Evolutionary conservation across 352 stramenopile genomes (phyloP).

Genomic region (Pythium monospermum): DNA sequence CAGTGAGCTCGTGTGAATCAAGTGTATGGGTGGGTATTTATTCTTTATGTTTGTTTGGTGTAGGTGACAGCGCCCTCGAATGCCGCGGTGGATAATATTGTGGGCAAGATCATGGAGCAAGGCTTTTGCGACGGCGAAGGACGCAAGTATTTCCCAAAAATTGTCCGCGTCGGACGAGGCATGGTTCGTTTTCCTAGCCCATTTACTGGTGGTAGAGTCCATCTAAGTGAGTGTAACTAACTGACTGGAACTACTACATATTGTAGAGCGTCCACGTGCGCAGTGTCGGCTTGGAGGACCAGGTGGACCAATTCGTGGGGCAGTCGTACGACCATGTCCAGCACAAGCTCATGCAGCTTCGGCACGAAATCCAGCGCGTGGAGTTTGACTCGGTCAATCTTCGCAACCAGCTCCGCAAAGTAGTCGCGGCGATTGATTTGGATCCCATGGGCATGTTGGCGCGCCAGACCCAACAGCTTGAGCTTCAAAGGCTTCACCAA

Average conservation of each 20-base stretch:
- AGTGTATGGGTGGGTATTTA: background rate
- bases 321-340: constrained; percentile 72
- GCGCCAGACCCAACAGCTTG: constrained; percentile 23
- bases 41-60: background rate
- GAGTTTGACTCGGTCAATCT: constrained; percentile 65
- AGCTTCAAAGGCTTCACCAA: constrained; percentile 11
- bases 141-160: constrained; percentile 92
- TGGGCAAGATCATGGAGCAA: constrained; percentile 95
- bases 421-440: constrained; percentile 68
- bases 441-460: constrained; percentile 48
- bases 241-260: constrained; percentile 1
- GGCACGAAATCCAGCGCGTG: constrained; percentile 47
- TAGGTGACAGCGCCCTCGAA: constrained; percentile 92
- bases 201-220: no score
- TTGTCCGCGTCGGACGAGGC: constrained; percentile 89
- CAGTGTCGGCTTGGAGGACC: constrained; percentile 74
- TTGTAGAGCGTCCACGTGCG: constrained; percentile 67
- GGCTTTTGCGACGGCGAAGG: constrained; percentile 94
- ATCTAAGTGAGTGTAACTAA: no score
- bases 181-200: constrained; percentile 40
- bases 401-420: constrained; percentile 56
- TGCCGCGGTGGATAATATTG: constrained; percentile 95
- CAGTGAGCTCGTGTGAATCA: background rate
- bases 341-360: constrained; percentile 45
- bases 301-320: constrained; percentile 80